Evolutionary conservation across 139 green algal genomes (phyloP).

Genomic region (Tetratostichococcus sp.): DNA sequence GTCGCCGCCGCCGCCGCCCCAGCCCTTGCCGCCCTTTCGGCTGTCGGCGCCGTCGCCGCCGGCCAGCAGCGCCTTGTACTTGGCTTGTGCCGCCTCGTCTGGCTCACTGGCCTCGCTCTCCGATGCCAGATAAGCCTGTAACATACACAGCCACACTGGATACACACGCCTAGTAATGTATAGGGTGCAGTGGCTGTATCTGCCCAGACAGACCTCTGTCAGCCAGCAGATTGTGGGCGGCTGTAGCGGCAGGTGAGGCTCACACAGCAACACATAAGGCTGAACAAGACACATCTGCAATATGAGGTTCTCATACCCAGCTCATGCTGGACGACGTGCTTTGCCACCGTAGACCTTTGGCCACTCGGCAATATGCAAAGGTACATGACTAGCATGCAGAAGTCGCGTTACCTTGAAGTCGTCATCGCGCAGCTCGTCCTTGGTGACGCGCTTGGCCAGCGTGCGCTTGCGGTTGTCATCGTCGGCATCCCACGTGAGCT

Average conservation of each 20-base stretch:
- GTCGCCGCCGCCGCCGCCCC: constrained; percentile 20
- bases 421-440: constrained; percentile 81
- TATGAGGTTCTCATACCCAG: no score
- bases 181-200: no score
- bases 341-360: no score
- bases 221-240: no score
- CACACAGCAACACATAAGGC: no score
- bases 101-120: constrained; percentile 20
- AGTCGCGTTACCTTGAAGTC: constrained; percentile 63
- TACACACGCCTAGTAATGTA: no score
- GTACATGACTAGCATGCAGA: no score
- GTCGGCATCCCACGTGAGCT: constrained; percentile 90
- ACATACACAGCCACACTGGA: not conserved
- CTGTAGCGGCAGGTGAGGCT: no score
- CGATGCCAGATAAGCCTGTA: constrained; percentile 35
- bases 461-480: constrained; percentile 62
- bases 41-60: constrained; percentile 18
- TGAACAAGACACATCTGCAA: no score
- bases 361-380: no score
- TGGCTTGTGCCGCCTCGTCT: constrained; percentile 41
- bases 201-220: no score
- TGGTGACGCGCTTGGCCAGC: constrained; percentile 53
- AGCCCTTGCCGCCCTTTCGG: constrained; percentile 62
- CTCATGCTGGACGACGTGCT: no score
- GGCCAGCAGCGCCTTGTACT: constrained; percentile 23